Evolutionary conservation across 2,329 filamentous ascomycete genomes (phyloP), one percentile per base, ranked within the genome.

Genomic region (Talaromyces albobiverticillius): DNA sequence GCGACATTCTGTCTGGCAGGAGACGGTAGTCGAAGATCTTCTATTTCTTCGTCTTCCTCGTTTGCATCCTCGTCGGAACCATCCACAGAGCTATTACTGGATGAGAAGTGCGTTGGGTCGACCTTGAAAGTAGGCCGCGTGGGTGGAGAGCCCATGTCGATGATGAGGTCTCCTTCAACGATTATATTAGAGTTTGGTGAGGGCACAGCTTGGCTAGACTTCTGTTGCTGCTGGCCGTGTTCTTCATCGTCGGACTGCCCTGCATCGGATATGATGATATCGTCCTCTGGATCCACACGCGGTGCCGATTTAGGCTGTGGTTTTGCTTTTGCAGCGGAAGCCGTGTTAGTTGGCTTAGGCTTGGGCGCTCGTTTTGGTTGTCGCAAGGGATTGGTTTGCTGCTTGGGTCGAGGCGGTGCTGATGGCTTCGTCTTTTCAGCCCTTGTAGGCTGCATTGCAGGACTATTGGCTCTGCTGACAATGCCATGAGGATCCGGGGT

Each of bases 91-190:
- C 70, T 73, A 52, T 72, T 70, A 46, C 72, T 72, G 4, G 71
- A 73, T 14, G 71, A 72, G 60, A 74, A 75, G 59, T 73, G 67
- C 6, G 68, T 65, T 13, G 72, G 71, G 45, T 75, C 71, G 43
- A 75, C 64, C 40, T 66, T 68, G 57, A 74, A 72, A 4, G 64
- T 57, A 26, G 65, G 68, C 8, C 70, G 70, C 25, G 69, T 64
- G 0, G 73, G 8, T 22, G 75, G 75, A 31, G 74, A 76, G 22
- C 75, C 75, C 73, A 76, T 74, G 51, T 77, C 75, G 51, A 77
- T 77, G 42, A 77, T 76, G n/a, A 77, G 60, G 55, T 73, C 72
- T 16, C 73, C 74, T 14, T 77, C 73, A 43, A 76, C 68, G 46
- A 77, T 75, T 47, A 76, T 76, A 54, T 77, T 74, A n/a, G 65